Percentiles rank a stretch among this genome's conserved stretches.
phyloP scores from a whole-genome alignment of 805 yeast genomes.

The Saccharomycopsis malanga region DNA sequence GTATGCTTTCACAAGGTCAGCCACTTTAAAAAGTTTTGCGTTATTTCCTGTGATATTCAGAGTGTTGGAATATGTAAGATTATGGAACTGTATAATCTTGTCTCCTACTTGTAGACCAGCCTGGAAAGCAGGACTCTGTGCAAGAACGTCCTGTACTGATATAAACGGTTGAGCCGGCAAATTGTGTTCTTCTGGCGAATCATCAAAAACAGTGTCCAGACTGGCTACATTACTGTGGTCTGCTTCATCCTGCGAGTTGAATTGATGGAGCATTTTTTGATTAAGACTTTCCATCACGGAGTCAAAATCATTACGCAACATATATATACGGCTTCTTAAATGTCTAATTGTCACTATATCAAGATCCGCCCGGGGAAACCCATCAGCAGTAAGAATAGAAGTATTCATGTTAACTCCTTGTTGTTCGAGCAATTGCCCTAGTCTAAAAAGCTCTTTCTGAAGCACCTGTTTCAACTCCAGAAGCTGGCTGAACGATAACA shows the following conservation, averaged over 20 bases:
- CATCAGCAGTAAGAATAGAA: conserved; percentile 59
- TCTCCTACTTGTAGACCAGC: conserved; percentile 14
- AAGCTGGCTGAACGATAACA: conserved; percentile 25
- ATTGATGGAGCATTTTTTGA: conserved; percentile 38
- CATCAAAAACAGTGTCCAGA: background rate
- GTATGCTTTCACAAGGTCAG: background rate
- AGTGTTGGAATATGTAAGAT: conserved; percentile 11
- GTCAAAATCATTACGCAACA: conserved; percentile 63
- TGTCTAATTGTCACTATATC: conserved; percentile 67
- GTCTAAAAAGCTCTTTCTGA: conserved; percentile 31
- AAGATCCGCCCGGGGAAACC: conserved; percentile 79
- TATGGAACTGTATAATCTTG: conserved; percentile 16
- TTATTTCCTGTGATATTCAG: conserved; percentile 9
- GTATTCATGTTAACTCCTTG: conserved; percentile 58
- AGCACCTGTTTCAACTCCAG: conserved; percentile 28
- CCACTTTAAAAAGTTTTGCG: conserved; percentile 16
- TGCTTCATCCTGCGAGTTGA: conserved; percentile 21
- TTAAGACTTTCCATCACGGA: conserved; percentile 42
- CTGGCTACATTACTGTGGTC: background rate
- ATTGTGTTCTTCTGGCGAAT: background rate
- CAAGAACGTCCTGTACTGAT: conserved; percentile 12
- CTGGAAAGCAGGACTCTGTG: conserved; percentile 13
- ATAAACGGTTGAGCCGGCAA: conserved; percentile 8
- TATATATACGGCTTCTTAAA: conserved; percentile 55
- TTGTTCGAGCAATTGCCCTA: conserved; percentile 38